Evolutionary conservation across 164 flowering plant species (phyloP), one percentile per base, ranked within the genome.

Genomic region (Tetrastigma voinierianum): DNA sequence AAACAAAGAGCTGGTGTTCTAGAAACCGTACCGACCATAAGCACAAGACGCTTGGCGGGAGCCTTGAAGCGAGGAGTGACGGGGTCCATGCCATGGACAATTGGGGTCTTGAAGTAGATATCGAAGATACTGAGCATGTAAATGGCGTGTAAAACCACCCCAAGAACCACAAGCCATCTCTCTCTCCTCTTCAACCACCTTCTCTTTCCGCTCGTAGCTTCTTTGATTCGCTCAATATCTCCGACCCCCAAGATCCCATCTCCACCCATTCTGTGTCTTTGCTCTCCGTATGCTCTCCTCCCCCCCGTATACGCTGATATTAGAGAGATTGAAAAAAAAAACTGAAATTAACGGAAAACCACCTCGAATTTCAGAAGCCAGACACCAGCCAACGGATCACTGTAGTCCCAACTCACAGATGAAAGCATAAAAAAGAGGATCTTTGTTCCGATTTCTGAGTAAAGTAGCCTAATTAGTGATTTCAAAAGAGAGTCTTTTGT

Each of bases 121-220:
- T 94, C 98, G 87, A 94, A 91, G 47, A 94, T 94, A 77, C 98
- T 91, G 59, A 94, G 83, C 96, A 94, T 90, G 79, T 91, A 94
- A 1, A 91, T 84, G 1, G 95, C 88, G 73, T 94, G 98, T n/a
- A 94, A 87, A 13, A 80, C 62, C 8, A 94, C 83, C 0, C 98
- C 98, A 9, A 94, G 86, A 18, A 83, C 74, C 9, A 94, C 98
- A 0, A 94, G 86, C 95, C 96, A 90, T 72, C 51, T 77, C 76
- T 91, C 97, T 65, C 83, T 67, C 54, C 83, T 74, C 83, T 82
- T 81, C 73, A 85, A 16, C 90, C 87, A 82, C 58, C 63, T 62
- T 16, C 68, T 46, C n/a, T 74, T 70, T 19, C 62, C 61, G 52
- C n/a, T 46, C 5, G 45, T 40, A 9, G 23, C 57, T 43, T 58